phyloP scores from a whole-genome alignment of 768 basidiomycete genomes.

The Tricholoma bakamatsutake region DNA sequence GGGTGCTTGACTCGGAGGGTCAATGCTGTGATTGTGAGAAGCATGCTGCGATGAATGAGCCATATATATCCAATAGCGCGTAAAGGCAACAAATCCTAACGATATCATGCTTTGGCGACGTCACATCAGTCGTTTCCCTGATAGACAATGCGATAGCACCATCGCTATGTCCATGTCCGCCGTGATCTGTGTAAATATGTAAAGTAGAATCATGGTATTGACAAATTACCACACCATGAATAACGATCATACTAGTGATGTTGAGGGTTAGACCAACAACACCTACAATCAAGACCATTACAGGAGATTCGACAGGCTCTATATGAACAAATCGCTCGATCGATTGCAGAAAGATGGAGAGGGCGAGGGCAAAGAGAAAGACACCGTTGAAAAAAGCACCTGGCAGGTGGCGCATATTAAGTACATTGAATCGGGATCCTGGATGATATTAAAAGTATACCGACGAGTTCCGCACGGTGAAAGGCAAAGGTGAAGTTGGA shows the following conservation, averaged over 20 bases:
- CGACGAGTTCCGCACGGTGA: conserved; percentile 50
- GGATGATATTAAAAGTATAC: conserved; percentile 23
- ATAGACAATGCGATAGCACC: conserved; percentile 9
- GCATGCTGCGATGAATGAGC: conserved; percentile 31
- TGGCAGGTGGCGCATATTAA: conserved; percentile 14
- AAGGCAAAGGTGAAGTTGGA: conserved; percentile 49
- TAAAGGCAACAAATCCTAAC: conserved; percentile 13
- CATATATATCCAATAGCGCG: background rate
- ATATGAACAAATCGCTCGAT: conserved; percentile 48
- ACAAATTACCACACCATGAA: conserved; percentile 34
- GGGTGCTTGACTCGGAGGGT: conserved; percentile 28
- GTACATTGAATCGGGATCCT: background rate
- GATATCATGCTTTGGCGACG: conserved; percentile 22
- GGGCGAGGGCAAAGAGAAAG: conserved; percentile 45
- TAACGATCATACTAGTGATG: conserved; percentile 39
- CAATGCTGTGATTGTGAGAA: conserved; percentile 40
- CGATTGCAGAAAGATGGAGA: conserved; percentile 46
- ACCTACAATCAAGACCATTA: conserved; percentile 43
- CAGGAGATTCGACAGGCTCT: conserved; percentile 36
- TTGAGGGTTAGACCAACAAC: conserved; percentile 43
- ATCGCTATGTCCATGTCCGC: conserved; percentile 34
- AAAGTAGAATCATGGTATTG: background rate
- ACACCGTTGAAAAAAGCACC: conserved; percentile 52
- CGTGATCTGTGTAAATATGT: conserved; percentile 27
- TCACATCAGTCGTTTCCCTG: conserved; percentile 4